Conservation (phyloP, 805 yeast species). For the Candida rishiriensis region DNA sequence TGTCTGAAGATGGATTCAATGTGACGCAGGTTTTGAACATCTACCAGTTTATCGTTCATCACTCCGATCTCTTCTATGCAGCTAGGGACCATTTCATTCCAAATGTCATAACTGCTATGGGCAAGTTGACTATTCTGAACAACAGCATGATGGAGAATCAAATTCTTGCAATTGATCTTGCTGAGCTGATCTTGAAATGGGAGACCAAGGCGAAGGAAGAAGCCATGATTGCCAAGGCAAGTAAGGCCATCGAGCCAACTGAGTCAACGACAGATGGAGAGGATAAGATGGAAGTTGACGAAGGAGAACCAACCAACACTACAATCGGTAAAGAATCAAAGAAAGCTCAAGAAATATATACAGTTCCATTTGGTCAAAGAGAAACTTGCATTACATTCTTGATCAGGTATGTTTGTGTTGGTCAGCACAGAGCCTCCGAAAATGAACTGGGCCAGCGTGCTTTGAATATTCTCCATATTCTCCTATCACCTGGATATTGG, state of each 20-base stretch:
- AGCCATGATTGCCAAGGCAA: conserved; percentile 12
- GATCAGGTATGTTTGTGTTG: conserved; percentile 81
- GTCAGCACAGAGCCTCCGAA: conserved; percentile 80
- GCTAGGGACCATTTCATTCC: conserved; percentile 88
- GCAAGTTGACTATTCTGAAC: conserved; percentile 74
- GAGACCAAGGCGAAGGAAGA: conserved; percentile 49
- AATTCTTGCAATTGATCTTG: conserved; percentile 79
- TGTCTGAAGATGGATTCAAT: conserved; percentile 85
- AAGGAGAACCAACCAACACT: not conserved
- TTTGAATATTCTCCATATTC: conserved; percentile 65
- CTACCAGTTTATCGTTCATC: conserved; percentile 83
- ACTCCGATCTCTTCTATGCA: conserved; percentile 76
- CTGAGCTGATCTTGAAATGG: conserved; percentile 84
- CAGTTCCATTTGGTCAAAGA: conserved; percentile 70
- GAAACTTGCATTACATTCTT: conserved; percentile 89
- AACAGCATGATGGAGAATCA: conserved; percentile 81
- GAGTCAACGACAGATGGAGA: not conserved
- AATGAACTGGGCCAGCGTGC: conserved; percentile 80
- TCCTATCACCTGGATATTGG: conserved; percentile 76
- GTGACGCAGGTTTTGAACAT: conserved; percentile 83
- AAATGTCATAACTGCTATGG: conserved; percentile 87
- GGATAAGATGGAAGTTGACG: conserved; percentile 21
- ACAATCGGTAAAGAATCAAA: conserved; percentile 2
- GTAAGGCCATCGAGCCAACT: conserved; percentile 2
- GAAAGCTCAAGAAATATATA: conserved; percentile 38